phyloP scores from a whole-genome alignment of 331 rosid genomes.

The Quercus lobata region DNA sequence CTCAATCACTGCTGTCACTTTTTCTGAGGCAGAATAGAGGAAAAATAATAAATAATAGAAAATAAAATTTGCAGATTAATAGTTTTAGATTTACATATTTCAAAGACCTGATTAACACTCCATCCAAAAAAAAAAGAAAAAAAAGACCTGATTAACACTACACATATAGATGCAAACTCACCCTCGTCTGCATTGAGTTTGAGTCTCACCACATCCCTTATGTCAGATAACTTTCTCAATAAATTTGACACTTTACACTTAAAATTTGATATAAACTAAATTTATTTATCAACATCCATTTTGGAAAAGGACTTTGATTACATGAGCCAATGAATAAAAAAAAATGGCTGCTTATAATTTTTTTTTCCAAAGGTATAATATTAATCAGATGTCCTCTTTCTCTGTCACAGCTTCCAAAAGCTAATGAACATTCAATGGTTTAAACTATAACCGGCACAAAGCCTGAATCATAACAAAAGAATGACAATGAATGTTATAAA shows the following conservation, averaged over 20 bases:
- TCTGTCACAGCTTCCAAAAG: not conserved
- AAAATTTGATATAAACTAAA: not conserved
- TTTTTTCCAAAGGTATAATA: not conserved
- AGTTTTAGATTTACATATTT: no score
- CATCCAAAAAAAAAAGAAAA: no score
- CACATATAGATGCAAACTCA: no score
- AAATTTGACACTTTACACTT: not conserved
- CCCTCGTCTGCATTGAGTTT: no score
- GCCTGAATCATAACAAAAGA: constrained; percentile 14
- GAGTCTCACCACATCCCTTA: not conserved
- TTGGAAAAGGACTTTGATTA: not conserved
- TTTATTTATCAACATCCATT: not conserved
- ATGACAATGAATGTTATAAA: constrained; percentile 20
- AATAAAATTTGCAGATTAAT: no score
- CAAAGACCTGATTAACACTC: no score
- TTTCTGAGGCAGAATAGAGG: no score
- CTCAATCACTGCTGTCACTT: no score
- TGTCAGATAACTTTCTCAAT: not conserved
- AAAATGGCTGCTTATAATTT: not conserved
- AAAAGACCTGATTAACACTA: no score
- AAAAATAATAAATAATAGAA: no score
- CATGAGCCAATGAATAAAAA: not conserved
- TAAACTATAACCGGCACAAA: not conserved
- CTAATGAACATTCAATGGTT: not conserved
- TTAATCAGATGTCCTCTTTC: not conserved